Evolutionary conservation across 1,284 basidiomycete species (phyloP).

Genomic region (Heliocybe sulcata): DNA sequence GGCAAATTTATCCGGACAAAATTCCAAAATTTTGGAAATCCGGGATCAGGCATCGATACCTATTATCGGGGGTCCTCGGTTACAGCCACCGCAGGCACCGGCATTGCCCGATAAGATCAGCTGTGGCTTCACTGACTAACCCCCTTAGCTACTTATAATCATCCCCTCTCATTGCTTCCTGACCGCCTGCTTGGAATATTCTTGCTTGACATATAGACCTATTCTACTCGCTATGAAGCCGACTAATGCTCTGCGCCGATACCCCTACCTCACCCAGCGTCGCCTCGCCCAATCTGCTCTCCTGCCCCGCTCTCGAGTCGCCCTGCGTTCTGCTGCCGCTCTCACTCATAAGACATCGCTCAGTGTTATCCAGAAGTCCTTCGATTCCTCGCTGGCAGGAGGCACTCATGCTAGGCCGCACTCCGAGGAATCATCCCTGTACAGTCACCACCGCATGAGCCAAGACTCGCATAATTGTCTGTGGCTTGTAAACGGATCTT

Average conservation of each 20-base stretch:
- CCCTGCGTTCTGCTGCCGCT: neutral
- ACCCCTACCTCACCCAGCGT: neutral
- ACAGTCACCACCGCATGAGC: neutral
- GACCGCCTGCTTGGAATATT: too few species aligned
- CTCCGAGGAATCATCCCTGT: neutral
- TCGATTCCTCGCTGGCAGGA: neutral
- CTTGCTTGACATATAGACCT: neutral
- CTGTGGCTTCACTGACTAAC: too few species aligned
- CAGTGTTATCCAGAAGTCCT: too few species aligned
- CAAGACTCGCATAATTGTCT: neutral
- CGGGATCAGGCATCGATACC: too few species aligned
- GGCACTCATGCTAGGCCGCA: neutral
- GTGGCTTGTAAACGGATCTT: neutral
- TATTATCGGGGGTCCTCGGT: too few species aligned
- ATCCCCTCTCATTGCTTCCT: too few species aligned
- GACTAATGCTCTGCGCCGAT: neutral
- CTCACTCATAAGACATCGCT: neutral
- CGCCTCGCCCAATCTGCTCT: neutral
- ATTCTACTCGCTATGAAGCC: neutral
- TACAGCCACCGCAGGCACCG: too few species aligned
- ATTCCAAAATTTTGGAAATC: too few species aligned
- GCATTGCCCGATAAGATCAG: too few species aligned
- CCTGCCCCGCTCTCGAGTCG: neutral
- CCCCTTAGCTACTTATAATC: too few species aligned
- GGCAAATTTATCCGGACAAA: too few species aligned